Percentiles rank a stretch among this genome's conserved stretches.
phyloP scores from a whole-genome alignment of 140 eudicot species.

The Stevia rebaudiana region DNA sequence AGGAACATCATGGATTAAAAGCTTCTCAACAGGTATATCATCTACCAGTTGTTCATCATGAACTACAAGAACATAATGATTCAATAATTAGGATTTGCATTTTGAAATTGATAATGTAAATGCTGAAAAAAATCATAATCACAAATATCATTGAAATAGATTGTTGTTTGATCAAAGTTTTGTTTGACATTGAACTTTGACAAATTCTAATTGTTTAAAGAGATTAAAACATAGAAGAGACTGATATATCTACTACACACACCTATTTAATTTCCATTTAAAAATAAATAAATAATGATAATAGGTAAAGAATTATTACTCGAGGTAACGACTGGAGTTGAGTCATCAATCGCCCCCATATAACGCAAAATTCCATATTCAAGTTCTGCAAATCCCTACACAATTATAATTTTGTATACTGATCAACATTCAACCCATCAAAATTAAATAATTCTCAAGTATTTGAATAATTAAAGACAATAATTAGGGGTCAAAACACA shows the following conservation, averaged over 20 bases:
- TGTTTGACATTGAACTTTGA: too few species aligned
- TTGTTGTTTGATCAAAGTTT: too few species aligned
- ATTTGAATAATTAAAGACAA: neutral
- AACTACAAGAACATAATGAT: constrained; percentile 26
- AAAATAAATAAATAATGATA: too few species aligned
- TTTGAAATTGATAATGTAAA: neutral
- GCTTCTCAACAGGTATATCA: constrained; percentile 77
- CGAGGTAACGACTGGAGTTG: constrained; percentile 75
- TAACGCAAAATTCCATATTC: constrained; percentile 94
- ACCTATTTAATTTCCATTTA: neutral
- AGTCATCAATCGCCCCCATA: constrained; percentile 98
- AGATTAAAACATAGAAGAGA: too few species aligned
- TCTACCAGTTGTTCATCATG: constrained; percentile 88
- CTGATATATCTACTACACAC: neutral
- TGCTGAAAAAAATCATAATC: neutral
- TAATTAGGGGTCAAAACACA: neutral
- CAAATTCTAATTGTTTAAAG: too few species aligned
- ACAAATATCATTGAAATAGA: too few species aligned
- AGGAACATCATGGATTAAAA: constrained; percentile 82
- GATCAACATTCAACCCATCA: constrained; percentile 7
- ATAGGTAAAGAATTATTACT: constrained; percentile 25
- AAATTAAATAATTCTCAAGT: neutral
- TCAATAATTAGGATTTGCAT: too few species aligned
- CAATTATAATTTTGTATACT: neutral
- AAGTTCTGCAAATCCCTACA: constrained; percentile 96